Evolutionary conservation across 1,284 basidiomycete species (phyloP).

Genomic region (Papiliotrema laurentii): DNA sequence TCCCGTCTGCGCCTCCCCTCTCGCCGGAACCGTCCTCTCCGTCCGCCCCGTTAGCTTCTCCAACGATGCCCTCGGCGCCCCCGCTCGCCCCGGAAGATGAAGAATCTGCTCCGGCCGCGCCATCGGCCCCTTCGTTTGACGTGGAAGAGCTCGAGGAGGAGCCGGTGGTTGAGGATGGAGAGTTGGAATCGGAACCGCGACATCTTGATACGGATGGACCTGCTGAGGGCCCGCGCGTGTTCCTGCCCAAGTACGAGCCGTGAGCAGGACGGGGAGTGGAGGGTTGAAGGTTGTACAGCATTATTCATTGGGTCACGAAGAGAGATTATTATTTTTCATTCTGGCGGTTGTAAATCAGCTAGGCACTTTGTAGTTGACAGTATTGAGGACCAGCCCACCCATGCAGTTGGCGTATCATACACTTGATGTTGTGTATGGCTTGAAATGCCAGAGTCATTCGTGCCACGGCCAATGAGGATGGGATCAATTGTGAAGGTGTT

Average conservation of each 20-base stretch:
- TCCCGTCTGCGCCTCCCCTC: constrained; percentile 25
- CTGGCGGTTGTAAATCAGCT: too few species aligned
- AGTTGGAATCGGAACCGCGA: background rate
- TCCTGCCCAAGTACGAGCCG: constrained; percentile 33
- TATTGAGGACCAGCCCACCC: too few species aligned
- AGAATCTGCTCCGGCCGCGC: constrained; percentile 2
- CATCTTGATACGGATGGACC: background rate
- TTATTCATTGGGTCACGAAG: background rate
- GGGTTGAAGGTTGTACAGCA: background rate
- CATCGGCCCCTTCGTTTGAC: constrained; percentile 2
- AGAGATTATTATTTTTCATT: too few species aligned
- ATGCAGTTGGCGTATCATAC: too few species aligned
- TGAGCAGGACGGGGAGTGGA: constrained; percentile 1
- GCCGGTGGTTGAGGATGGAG: constrained; percentile 5
- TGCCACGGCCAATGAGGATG: too few species aligned
- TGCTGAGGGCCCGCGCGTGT: constrained; percentile 9
- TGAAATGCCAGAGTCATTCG: too few species aligned
- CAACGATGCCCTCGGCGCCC: constrained; percentile 20
- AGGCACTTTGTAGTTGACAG: too few species aligned
- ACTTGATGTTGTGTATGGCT: too few species aligned
- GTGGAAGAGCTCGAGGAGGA: constrained; percentile 3
- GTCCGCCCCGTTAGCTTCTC: background rate
- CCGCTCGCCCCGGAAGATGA: constrained; percentile 18
- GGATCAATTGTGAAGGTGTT: too few species aligned
- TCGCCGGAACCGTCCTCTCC: background rate